phyloP scores from a whole-genome alignment of 768 basidiomycete species.

The Xerocomellus dryophilus region DNA sequence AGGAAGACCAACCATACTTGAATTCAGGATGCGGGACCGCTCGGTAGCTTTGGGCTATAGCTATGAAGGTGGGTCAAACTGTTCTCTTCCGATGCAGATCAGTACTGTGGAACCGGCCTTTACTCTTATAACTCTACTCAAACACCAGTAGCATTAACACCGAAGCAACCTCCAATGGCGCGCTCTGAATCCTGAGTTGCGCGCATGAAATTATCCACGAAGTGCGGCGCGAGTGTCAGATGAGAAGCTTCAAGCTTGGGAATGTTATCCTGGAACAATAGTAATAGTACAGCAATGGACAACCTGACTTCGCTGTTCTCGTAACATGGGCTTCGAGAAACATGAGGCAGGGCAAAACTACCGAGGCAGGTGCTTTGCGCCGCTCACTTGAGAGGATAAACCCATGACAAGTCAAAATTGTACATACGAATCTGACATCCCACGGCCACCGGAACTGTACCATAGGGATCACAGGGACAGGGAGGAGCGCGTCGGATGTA shows the following conservation, averaged over 20 bases:
- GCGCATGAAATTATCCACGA: background rate
- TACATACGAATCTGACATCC: background rate
- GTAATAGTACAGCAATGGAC: background rate
- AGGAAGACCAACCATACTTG: background rate
- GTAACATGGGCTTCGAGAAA: background rate
- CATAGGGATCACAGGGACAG: background rate
- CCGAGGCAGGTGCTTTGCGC: conserved; percentile 4
- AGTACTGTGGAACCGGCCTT: background rate
- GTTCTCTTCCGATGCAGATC: background rate
- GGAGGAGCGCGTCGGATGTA: background rate
- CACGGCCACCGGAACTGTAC: background rate
- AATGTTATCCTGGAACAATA: background rate
- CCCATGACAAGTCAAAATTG: conserved; percentile 2
- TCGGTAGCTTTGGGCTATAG: background rate
- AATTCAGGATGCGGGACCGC: background rate
- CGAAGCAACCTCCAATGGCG: background rate
- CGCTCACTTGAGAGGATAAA: background rate
- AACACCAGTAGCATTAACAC: background rate
- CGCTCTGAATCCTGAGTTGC: background rate
- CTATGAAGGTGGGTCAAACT: background rate
- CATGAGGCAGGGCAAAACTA: background rate
- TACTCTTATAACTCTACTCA: too few relatives aligned
- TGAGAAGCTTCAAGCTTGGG: background rate
- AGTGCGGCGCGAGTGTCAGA: background rate
- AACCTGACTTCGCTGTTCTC: background rate